Base-by-base conservation (phyloP, 495 filamentous ascomycete species). In the Chaetomium cochliodes region DNA sequence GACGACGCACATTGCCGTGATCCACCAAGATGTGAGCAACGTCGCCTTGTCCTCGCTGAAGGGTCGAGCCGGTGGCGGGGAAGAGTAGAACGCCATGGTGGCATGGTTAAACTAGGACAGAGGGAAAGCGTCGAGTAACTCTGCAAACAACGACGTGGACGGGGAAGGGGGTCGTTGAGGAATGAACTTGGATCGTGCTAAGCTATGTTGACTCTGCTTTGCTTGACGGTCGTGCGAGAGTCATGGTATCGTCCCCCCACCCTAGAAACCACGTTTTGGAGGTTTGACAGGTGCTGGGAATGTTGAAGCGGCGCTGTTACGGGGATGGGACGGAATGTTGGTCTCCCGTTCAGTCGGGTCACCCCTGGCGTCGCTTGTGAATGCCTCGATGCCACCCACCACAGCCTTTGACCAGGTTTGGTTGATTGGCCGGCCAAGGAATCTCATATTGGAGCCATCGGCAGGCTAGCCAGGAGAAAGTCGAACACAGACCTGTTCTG, bases 21-120 rank as follows among this genome's bases (percentile, higher is more conserved):
- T 90, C 94, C 94, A 97, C 90, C 92, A 97, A 66, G 88, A 92
- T 64, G 92, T 90, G 54, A 97, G 81, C 41, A 98, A 80, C 0
- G 88, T 91, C 20, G 91, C 85, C 60, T 91, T 88, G 76, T 91
- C 83, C 15, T 88, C 74, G 67, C 77, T 63, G 69, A 78, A 76
- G 12, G 82, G 79, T 66, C 85, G 81, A 41, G 80, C 78, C 53
- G 80, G 78, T 55, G 90, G 90, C 18, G 87, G 82, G 20, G 76
- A 68, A 0, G 82, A 79, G 72, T 87, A 87, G 63, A 86, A 71
- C 58, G 80, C 65, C 80, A 83, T 83, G 61, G 66, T 77, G 54
- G 20, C 53, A 64, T 64, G 53, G 54, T 11, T n/a, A 33, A 33
- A 16, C 26, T 13, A 7, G 13, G 1, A 11, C 28, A 6, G 7